These are phyloP conservation scores for Tagetes patula DNA, from an alignment of 129 eudicot genomes.

Conservation along the genomic window DNA sequence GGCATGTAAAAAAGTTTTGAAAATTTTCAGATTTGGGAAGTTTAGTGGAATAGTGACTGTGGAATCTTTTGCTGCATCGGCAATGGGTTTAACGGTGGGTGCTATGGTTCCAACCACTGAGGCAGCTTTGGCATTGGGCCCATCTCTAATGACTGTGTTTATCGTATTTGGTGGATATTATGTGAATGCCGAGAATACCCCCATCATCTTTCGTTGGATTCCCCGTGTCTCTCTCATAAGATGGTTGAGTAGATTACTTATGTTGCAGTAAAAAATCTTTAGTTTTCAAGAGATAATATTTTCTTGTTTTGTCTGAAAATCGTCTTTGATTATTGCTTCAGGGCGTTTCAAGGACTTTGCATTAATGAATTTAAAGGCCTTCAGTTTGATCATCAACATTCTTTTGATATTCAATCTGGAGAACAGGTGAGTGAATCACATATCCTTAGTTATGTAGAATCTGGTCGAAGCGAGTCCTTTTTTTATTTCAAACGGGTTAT, in stretches of 20 bases:
- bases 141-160: conserved; percentile 96
- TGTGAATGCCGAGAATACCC: conserved; percentile 94
- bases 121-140: conserved; percentile 98
- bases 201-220: conserved; percentile 92
- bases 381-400: conserved; percentile 73
- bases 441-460: conserved; percentile 5
- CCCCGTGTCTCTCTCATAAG: conserved; percentile 94
- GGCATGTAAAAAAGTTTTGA: conserved; percentile 6
- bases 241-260: conserved; percentile 52
- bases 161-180: conserved; percentile 96
- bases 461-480: not conserved
- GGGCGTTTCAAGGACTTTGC: conserved; percentile 99
- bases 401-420: conserved; percentile 84
- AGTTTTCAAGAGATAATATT: conserved; percentile 2
- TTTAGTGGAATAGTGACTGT: conserved; percentile 87
- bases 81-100: conserved; percentile 98
- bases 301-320: conserved; percentile 4
- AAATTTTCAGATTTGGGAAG: conserved; percentile 69
- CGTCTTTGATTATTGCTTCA: conserved; percentile 29
- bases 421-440: conserved; percentile 68
- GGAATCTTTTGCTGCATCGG: conserved; percentile 97
- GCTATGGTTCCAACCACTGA: conserved; percentile 97
- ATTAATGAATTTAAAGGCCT: conserved; percentile 92
- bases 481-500: not conserved
- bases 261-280: not conserved